Conservation (phyloP, 1,284 basidiomycete species). For the Cystobasidium sp. region DNA sequence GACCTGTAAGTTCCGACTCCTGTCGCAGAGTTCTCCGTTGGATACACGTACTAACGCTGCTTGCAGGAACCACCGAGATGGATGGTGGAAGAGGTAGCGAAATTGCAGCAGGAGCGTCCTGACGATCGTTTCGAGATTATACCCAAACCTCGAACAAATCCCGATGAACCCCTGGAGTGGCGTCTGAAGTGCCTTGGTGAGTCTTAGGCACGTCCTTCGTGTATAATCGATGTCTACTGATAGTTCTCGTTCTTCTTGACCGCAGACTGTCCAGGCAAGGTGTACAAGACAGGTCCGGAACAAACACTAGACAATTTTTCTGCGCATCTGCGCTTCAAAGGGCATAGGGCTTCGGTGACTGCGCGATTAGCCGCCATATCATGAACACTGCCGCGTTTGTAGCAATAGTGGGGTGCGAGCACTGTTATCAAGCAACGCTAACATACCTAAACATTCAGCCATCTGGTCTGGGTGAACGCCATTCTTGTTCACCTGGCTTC, state of each 20-base stretch:
- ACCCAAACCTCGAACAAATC: constrained; percentile 59
- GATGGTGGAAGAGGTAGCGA: constrained; percentile 26
- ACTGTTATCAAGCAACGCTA: no score
- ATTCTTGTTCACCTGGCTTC: no score
- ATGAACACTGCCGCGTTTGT: neutral
- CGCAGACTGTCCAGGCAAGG: constrained; percentile 88
- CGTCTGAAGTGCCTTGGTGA: constrained; percentile 76
- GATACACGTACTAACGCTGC: neutral
- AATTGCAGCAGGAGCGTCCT: constrained; percentile 25
- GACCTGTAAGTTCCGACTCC: constrained; percentile 9
- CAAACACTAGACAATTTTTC: constrained; percentile 89
- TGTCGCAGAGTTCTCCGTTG: neutral
- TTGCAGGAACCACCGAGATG: constrained; percentile 34
- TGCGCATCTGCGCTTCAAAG: constrained; percentile 68
- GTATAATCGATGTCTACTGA: neutral
- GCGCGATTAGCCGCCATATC: neutral
- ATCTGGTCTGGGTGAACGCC: no score
- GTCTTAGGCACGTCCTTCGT: neutral
- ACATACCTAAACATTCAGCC: no score
- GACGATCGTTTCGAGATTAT: constrained; percentile 81
- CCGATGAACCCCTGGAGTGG: constrained; percentile 72
- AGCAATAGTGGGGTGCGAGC: neutral
- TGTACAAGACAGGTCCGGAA: constrained; percentile 93
- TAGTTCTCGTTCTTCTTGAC: neutral
- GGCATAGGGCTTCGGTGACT: constrained; percentile 25